Evolutionary conservation across 139 green algal genomes (phyloP).

Genomic region (Nannochloris sp.): DNA sequence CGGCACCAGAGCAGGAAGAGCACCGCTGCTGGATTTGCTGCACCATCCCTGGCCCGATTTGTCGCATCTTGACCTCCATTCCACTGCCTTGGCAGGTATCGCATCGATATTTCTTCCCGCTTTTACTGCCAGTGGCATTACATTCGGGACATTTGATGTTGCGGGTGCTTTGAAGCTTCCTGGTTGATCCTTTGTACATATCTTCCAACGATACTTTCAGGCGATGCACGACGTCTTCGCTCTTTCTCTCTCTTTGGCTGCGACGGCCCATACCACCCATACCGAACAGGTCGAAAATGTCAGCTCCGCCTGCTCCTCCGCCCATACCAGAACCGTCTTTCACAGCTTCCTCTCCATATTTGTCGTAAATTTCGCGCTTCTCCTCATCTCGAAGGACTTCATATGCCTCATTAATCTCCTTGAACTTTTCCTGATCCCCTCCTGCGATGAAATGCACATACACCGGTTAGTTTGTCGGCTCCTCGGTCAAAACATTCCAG

Average conservation of each 20-base stretch:
- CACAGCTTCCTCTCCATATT: conserved; percentile 98
- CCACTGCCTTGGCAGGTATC: conserved; percentile 77
- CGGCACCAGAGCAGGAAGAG: conserved; percentile 65
- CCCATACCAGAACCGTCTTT: conserved; percentile 87
- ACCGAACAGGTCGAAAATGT: conserved; percentile 91
- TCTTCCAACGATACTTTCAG: conserved; percentile 89
- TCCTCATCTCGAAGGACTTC: conserved; percentile 91
- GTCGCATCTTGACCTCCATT: conserved; percentile 80
- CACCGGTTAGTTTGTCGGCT: too few relatives aligned
- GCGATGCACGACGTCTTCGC: conserved; percentile 91
- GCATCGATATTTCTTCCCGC: conserved; percentile 69
- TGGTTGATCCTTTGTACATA: conserved; percentile 67
- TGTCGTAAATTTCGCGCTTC: conserved; percentile 95
- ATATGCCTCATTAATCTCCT: conserved; percentile 97
- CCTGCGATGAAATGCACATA: conserved; percentile 32
- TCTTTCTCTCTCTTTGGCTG: conserved; percentile 53
- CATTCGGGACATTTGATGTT: conserved; percentile 86
- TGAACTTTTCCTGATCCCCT: conserved; percentile 92
- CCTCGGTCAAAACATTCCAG: neutral
- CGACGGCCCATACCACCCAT: conserved; percentile 52
- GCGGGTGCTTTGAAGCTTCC: conserved; percentile 85
- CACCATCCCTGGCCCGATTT: conserved; percentile 96
- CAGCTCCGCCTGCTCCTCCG: conserved; percentile 66
- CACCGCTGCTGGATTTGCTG: conserved; percentile 96
- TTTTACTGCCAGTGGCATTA: conserved; percentile 81